Conservation (phyloP, 2,329 filamentous ascomycete genomes). For the Penicillium sp. region DNA sequence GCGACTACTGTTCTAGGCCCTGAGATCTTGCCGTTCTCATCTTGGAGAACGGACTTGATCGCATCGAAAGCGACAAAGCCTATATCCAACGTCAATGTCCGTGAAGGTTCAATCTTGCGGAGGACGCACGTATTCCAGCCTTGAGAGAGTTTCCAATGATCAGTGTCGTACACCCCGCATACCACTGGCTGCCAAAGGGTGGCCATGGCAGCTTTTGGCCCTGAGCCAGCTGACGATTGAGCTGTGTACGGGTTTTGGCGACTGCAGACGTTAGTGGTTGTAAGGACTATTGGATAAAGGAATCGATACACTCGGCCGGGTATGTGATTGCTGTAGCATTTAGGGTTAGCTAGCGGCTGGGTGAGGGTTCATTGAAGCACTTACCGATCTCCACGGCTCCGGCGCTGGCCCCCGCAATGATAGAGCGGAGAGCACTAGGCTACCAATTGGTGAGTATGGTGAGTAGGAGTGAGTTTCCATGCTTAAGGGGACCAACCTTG, state of each 20-base stretch:
- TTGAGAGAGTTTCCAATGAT: constrained; percentile 97
- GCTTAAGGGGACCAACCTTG: constrained; percentile 33
- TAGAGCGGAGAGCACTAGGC: constrained; percentile 82
- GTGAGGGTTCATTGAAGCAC: constrained; percentile 6
- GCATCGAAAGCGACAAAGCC: constrained; percentile 95
- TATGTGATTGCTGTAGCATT: constrained; percentile 74
- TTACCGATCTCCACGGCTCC: constrained; percentile 92
- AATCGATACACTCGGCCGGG: constrained; percentile 78
- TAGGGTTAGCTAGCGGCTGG: constrained; percentile 25
- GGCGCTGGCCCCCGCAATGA: constrained; percentile 89
- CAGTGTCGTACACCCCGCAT: constrained; percentile 93
- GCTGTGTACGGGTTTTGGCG: constrained; percentile 91
- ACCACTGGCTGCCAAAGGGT: constrained; percentile 92
- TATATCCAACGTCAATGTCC: constrained; percentile 32
- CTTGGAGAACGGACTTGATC: constrained; percentile 81
- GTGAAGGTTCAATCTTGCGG: not conserved
- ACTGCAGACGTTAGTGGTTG: constrained; percentile 52
- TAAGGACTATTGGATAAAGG: not conserved
- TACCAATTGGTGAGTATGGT: constrained; percentile 45
- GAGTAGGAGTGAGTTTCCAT: not conserved
- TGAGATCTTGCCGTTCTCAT: constrained; percentile 83
- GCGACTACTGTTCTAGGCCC: constrained; percentile 89
- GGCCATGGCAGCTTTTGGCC: constrained; percentile 92
- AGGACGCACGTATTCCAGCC: constrained; percentile 79
- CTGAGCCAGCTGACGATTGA: constrained; percentile 80